Conservation (phyloP, 352 stramenopile species). For the Pythium insidiosum region DNA sequence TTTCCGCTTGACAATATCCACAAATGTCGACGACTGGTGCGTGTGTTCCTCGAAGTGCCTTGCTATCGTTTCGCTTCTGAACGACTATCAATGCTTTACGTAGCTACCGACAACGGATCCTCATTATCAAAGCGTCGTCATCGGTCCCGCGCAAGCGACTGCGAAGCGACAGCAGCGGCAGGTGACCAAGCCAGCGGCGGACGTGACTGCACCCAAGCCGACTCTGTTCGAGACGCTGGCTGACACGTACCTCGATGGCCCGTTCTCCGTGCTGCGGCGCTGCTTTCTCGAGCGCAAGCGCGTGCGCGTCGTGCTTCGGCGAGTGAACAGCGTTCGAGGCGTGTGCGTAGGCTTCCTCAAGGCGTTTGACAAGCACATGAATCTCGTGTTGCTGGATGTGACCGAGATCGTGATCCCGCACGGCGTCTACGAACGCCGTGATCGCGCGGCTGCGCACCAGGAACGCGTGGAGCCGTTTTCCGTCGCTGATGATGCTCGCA, state of each 20-base stretch:
- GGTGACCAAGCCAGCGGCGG: constrained; percentile 5
- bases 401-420: constrained; percentile 59
- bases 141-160: constrained; percentile 20
- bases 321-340: constrained; percentile 88
- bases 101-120: constrained; percentile 62
- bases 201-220: constrained; percentile 6
- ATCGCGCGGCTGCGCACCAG: constrained; percentile 16
- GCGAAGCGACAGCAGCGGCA: constrained; percentile 2
- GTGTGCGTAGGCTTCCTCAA: constrained; percentile 88
- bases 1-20: constrained; percentile 87
- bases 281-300: constrained; percentile 73
- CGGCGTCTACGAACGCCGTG: constrained; percentile 22
- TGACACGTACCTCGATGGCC: constrained; percentile 74
- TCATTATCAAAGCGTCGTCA: constrained; percentile 34
- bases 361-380: constrained; percentile 94
- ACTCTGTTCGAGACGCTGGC: constrained; percentile 12
- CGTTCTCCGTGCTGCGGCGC: constrained; percentile 77
- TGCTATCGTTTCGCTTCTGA: no score
- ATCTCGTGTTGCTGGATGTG: constrained; percentile 89
- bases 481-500: constrained; percentile 25
- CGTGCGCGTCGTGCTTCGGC: constrained; percentile 83
- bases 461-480: constrained; percentile 30
- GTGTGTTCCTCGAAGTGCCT: no score
- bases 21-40: constrained; percentile 73
- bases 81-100: no score